These are phyloP conservation scores for Podaxis pistillaris DNA, from an alignment of 768 basidiomycete species.

Conservation along the genomic window DNA sequence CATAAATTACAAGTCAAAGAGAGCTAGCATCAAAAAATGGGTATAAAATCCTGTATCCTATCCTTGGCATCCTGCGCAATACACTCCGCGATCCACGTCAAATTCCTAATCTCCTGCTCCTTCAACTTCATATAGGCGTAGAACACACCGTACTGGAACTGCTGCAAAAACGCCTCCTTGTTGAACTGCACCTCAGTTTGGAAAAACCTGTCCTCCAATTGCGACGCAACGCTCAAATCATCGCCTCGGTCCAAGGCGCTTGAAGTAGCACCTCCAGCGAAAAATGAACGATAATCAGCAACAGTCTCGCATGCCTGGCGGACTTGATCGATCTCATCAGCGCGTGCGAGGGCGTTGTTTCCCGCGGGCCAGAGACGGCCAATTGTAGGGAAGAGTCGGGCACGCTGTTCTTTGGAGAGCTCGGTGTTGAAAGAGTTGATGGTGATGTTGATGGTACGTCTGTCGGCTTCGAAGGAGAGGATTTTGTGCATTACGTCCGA, in stretches of 20 bases:
- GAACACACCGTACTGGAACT: constrained; percentile 94
- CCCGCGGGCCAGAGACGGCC: constrained; percentile 94
- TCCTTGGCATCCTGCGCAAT: constrained; percentile 96
- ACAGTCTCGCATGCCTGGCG: constrained; percentile 84
- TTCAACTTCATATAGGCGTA: constrained; percentile 91
- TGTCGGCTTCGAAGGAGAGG: constrained; percentile 94
- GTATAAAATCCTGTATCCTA: constrained; percentile 93
- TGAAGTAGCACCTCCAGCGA: constrained; percentile 57
- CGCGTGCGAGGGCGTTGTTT: constrained; percentile 89
- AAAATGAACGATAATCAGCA: constrained; percentile 88
- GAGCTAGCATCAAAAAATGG: constrained; percentile 64
- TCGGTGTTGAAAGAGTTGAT: constrained; percentile 99
- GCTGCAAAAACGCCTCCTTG: constrained; percentile 91
- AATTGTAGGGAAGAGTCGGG: constrained; percentile 90
- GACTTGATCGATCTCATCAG: constrained; percentile 95
- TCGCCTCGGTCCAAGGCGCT: constrained; percentile 39
- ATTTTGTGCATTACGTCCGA: constrained; percentile 90
- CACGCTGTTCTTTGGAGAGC: constrained; percentile 91
- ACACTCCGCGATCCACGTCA: constrained; percentile 97
- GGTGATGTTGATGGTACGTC: constrained; percentile 96
- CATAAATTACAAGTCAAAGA: not conserved
- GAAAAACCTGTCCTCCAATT: constrained; percentile 95
- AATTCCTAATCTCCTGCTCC: constrained; percentile 86
- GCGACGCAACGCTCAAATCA: constrained; percentile 51
- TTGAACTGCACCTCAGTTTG: constrained; percentile 89